A percentile compares a stretch with the other conserved stretches of the same genome.
Evolutionary conservation across 495 filamentous ascomycete genomes (phyloP).

Genomic region (Xylaria bambusicola): DNA sequence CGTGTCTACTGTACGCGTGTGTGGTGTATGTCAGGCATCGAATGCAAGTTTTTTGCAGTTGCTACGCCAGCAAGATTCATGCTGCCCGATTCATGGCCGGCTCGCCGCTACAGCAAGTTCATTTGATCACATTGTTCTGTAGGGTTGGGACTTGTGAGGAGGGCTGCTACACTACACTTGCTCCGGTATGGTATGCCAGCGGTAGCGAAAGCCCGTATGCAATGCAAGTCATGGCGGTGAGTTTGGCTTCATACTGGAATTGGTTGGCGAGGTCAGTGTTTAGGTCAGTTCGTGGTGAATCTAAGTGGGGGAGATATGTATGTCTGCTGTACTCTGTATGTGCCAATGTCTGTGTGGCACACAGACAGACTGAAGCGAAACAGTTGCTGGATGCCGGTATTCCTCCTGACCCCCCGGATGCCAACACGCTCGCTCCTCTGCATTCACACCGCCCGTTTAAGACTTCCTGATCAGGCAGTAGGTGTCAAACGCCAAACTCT

Average conservation of each 20-base stretch:
- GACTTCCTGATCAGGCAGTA: neutral
- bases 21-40: slow-evolving; percentile 16
- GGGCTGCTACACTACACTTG: neutral
- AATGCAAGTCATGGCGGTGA: slow-evolving; percentile 20
- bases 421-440: slow-evolving; percentile 4
- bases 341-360: slow-evolving; percentile 7
- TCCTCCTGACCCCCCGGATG: slow-evolving; percentile 5
- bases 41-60: slow-evolving; percentile 3
- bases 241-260: slow-evolving; percentile 15
- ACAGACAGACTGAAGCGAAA: slow-evolving; percentile 12
- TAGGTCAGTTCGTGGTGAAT: slow-evolving; percentile 3
- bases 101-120: slow-evolving; percentile 13
- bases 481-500: neutral
- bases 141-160: too few species aligned
- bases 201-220: slow-evolving; percentile 13
- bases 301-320: slow-evolving; percentile 2
- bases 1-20: slow-evolving; percentile 15
- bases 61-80: neutral
- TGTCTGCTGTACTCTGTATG: neutral
- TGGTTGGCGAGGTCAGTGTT: slow-evolving; percentile 1
- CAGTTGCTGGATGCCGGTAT: slow-evolving; percentile 1
- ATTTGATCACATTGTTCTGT: too few species aligned
- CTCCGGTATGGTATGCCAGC: slow-evolving; percentile 1
- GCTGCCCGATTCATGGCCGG: slow-evolving; percentile 9
- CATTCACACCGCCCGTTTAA: slow-evolving; percentile 17